phyloP scores from a whole-genome alignment of 1,139 yeast genomes.

The Sugiyamaella grinbergsii region DNA sequence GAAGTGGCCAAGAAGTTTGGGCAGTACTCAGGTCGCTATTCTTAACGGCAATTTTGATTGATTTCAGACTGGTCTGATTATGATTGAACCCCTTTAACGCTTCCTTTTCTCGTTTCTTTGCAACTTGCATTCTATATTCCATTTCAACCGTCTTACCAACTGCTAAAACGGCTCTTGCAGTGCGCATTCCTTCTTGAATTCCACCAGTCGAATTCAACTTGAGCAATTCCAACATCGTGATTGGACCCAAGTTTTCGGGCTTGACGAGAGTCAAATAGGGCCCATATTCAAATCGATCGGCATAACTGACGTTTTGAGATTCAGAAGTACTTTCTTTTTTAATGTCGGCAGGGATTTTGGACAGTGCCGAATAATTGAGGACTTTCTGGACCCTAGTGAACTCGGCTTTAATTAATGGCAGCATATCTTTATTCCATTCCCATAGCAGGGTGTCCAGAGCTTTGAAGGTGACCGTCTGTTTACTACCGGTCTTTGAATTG shows the following conservation, averaged over 20 bases:
- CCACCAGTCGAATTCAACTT: conserved; percentile 77
- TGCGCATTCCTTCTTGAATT: conserved; percentile 78
- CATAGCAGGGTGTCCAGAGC: conserved; percentile 67
- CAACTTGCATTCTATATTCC: conserved; percentile 71
- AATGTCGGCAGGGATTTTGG: conserved; percentile 26
- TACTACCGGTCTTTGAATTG: conserved; percentile 21
- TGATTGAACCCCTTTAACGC: conserved; percentile 42
- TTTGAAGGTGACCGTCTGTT: conserved; percentile 20
- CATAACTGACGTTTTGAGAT: conserved; percentile 36
- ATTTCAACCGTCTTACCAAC: conserved; percentile 85
- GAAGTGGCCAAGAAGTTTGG: conserved; percentile 61
- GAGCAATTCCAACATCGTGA: conserved; percentile 78
- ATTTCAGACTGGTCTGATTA: conserved; percentile 18
- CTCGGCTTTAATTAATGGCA: conserved; percentile 58
- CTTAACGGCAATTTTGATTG: conserved; percentile 29
- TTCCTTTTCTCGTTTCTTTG: conserved; percentile 50
- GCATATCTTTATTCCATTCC: conserved; percentile 58
- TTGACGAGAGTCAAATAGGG: conserved; percentile 73
- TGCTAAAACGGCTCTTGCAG: conserved; percentile 76
- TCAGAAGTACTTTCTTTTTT: conserved; percentile 22
- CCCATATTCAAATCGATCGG: conserved; percentile 67
- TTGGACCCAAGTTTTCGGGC: conserved; percentile 80
- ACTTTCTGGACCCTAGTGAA: conserved; percentile 33
- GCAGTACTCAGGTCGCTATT: conserved; percentile 38
- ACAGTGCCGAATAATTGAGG: conserved; percentile 29